Percentiles rank a stretch among this genome's conserved stretches.
Conservation (phyloP, 202 grass and related monocot genomes). For the Schoenoplectus tabernaemontani region DNA sequence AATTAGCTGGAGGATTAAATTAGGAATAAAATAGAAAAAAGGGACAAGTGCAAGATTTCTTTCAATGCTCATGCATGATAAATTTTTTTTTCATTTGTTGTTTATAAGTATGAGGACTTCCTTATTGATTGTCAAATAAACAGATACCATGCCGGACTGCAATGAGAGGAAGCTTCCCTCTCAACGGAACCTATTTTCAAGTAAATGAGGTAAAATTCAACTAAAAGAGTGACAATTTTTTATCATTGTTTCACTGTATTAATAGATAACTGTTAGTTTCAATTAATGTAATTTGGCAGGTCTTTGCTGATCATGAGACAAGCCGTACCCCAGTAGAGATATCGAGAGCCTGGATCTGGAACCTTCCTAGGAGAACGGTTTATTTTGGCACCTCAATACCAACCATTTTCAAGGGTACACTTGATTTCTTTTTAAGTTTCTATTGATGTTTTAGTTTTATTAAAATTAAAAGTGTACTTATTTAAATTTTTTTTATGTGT, state of each 20-base stretch:
- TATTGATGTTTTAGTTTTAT: constrained; percentile 5
- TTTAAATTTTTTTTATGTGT: not conserved
- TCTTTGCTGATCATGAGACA: constrained; percentile 76
- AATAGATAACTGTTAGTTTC: not conserved
- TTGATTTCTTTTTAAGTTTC: too few species aligned
- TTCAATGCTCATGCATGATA: too few species aligned
- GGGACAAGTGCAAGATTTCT: not conserved
- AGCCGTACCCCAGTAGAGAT: constrained; percentile 60
- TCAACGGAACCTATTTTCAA: constrained; percentile 95
- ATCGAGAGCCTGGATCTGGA: constrained; percentile 63
- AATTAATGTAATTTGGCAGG: constrained; percentile 39
- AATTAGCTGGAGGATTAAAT: not conserved
- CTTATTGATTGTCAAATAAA: constrained; percentile 31
- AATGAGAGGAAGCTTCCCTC: constrained; percentile 92
- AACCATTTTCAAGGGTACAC: constrained; percentile 78
- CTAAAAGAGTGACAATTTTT: constrained; percentile 6
- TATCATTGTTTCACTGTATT: constrained; percentile 15
- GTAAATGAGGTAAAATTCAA: constrained; percentile 64
- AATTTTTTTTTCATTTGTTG: constrained; percentile 19
- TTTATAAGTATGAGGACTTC: constrained; percentile 1
- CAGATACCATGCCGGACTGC: constrained; percentile 91
- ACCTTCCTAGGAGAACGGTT: constrained; percentile 70
- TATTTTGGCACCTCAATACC: constrained; percentile 84
- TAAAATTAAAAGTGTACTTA: constrained; percentile 5
- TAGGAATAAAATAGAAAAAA: not conserved